Conservation (phyloP, 345 rosid genomes). For the Brassica cretica region DNA sequence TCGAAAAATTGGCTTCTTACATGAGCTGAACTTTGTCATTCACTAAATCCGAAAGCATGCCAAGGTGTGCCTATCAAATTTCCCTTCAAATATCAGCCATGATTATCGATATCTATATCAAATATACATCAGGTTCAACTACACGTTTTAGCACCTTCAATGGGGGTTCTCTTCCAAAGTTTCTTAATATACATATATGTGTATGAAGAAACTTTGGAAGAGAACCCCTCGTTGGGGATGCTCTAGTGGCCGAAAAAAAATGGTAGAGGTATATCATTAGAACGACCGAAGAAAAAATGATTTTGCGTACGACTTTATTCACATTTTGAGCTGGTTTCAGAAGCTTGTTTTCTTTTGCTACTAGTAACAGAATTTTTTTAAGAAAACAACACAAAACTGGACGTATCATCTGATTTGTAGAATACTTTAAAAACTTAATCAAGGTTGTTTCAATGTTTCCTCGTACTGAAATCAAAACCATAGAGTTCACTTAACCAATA, state of each 20-base stretch:
- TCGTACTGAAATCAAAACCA: background rate
- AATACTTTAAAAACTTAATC: background rate
- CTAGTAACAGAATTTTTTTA: background rate
- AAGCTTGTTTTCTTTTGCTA: background rate
- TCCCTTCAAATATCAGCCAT: background rate
- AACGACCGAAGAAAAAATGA: background rate
- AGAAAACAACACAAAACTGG: background rate
- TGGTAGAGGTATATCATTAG: background rate
- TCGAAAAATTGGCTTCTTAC: background rate
- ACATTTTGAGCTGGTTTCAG: background rate
- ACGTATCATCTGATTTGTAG: background rate
- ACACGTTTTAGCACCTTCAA: background rate
- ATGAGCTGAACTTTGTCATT: background rate
- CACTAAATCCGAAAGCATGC: too few species aligned
- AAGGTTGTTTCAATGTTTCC: background rate
- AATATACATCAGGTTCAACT: background rate
- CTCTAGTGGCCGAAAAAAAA: background rate
- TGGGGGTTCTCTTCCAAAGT: too few species aligned
- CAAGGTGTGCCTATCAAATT: background rate
- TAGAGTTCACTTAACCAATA: background rate
- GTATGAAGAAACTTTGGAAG: too few species aligned
- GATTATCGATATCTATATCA: background rate
- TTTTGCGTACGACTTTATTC: background rate
- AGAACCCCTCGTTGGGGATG: too few species aligned
- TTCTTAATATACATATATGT: too few species aligned